Percentiles rank a stretch among this genome's conserved stretches.
Conservation (phyloP, 257 asterid genomes). For the Striga asiatica region DNA sequence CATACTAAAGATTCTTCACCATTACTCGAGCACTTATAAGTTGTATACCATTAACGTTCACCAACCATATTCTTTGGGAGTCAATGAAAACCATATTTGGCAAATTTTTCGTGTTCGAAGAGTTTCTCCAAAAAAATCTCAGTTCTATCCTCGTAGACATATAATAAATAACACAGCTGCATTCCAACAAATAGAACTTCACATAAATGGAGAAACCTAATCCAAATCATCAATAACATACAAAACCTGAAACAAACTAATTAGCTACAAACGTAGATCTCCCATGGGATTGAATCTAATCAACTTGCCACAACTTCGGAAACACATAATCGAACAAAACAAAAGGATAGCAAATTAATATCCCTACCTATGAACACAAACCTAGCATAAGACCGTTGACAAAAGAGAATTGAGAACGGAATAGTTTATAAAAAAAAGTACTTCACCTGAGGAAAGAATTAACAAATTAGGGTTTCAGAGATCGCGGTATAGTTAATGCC, state of each 20-base stretch:
- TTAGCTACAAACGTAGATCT: constrained; percentile 2
- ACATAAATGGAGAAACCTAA: not conserved
- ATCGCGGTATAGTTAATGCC: constrained; percentile 5
- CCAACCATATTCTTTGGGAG: not conserved
- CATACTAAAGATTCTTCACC: not conserved
- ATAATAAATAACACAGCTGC: too few relatives aligned
- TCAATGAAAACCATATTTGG: not conserved
- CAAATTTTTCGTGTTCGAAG: too few relatives aligned
- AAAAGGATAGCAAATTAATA: constrained; percentile 5
- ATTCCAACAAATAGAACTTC: too few relatives aligned
- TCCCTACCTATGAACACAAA: not conserved
- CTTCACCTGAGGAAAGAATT: constrained; percentile 10
- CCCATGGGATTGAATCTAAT: constrained; percentile 7
- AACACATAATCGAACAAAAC: not conserved
- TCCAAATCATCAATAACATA: constrained; percentile 9
- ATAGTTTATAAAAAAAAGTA: not conserved
- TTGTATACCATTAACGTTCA: not conserved
- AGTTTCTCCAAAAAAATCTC: too few relatives aligned
- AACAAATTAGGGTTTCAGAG: constrained; percentile 21
- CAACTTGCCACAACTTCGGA: not conserved
- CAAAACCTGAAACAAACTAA: not conserved
- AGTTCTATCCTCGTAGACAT: too few relatives aligned
- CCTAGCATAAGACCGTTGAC: constrained; percentile 1
- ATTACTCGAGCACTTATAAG: not conserved
- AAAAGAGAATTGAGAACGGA: not conserved